These are phyloP conservation scores for Thermoascus crustaceus DNA, from an alignment of 2,329 filamentous ascomycete species.

Conservation along the genomic window DNA sequence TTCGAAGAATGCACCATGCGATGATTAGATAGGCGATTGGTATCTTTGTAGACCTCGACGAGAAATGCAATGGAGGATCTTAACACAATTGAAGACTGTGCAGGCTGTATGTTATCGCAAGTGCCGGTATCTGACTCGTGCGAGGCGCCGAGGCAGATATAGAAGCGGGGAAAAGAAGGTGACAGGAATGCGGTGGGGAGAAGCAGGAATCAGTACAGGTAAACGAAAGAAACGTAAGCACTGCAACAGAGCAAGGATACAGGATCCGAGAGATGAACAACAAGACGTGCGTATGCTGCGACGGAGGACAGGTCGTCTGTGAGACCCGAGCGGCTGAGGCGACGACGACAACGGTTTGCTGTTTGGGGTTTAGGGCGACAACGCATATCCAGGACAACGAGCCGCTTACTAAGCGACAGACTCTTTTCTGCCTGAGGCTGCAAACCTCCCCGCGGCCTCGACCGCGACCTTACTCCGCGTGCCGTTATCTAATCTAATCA, in stretches of 20 bases:
- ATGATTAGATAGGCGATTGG: conserved; percentile 8
- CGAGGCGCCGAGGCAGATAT: conserved; percentile 7
- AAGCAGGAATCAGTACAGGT: background rate
- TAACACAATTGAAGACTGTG: too few species aligned
- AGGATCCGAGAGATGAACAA: conserved; percentile 7
- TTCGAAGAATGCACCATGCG: conserved; percentile 37
- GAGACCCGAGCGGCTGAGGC: conserved; percentile 10
- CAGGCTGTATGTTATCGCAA: too few species aligned
- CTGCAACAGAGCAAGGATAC: background rate
- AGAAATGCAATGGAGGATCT: background rate
- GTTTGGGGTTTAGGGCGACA: conserved; percentile 31
- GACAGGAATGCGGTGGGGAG: background rate
- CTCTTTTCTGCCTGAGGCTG: conserved; percentile 3
- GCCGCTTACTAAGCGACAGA: conserved; percentile 18
- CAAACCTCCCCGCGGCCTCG: conserved; percentile 2
- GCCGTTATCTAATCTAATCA: conserved; percentile 1
- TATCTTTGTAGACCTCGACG: conserved; percentile 1
- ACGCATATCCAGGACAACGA: conserved; percentile 35
- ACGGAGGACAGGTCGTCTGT: conserved; percentile 7
- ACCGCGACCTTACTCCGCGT: too few species aligned
- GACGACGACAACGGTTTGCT: conserved; percentile 32
- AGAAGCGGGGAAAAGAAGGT: conserved; percentile 3
- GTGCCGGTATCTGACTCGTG: background rate
- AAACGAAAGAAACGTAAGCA: conserved; percentile 1
- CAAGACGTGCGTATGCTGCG: conserved; percentile 6